Conservation (phyloP, 2,329 filamentous ascomycete genomes). For the Sphaceloma murrayae region DNA sequence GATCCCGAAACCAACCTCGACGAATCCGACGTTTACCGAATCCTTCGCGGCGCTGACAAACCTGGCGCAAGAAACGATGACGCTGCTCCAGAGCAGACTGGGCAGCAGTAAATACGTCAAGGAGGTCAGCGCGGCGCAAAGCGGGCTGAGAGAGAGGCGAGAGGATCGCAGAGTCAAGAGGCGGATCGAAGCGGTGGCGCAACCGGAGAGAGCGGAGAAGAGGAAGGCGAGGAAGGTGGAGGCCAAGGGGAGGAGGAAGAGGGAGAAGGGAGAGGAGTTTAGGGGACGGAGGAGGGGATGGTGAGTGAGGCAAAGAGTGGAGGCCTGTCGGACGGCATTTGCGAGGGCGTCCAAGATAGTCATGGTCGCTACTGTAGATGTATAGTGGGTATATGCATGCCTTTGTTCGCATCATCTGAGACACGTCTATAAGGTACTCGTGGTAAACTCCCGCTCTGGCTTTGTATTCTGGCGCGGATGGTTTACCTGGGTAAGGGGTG, state of each 20-base stretch:
- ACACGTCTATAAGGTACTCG: too few relatives aligned
- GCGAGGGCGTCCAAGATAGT: not conserved
- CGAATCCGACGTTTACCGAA: slow-evolving; percentile 58
- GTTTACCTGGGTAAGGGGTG: too few relatives aligned
- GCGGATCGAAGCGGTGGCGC: slow-evolving; percentile 74
- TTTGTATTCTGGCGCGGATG: too few relatives aligned
- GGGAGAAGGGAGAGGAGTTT: slow-evolving; percentile 65
- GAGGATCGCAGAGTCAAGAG: slow-evolving; percentile 72
- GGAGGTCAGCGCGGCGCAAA: slow-evolving; percentile 61
- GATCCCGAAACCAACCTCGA: slow-evolving; percentile 43
- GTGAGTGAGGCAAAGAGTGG: slow-evolving; percentile 29
- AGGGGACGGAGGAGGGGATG: slow-evolving; percentile 63
- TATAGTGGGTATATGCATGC: too few relatives aligned
- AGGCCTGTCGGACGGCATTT: slow-evolving; percentile 5
- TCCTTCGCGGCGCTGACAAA: slow-evolving; percentile 62
- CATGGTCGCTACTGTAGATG: not conserved
- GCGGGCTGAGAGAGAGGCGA: slow-evolving; percentile 60
- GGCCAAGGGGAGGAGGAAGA: slow-evolving; percentile 72
- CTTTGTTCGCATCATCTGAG: too few relatives aligned
- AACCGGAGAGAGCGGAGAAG: slow-evolving; percentile 67
- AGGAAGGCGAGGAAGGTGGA: slow-evolving; percentile 78
- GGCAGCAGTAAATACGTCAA: slow-evolving; percentile 72
- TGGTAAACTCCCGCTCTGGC: too few relatives aligned
- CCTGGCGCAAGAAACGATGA: slow-evolving; percentile 67
- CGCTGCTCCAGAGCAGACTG: slow-evolving; percentile 72